These are phyloP conservation scores for Rhodotorula sp. DNA, from an alignment of 1,284 basidiomycete species.

Conservation along the genomic window DNA sequence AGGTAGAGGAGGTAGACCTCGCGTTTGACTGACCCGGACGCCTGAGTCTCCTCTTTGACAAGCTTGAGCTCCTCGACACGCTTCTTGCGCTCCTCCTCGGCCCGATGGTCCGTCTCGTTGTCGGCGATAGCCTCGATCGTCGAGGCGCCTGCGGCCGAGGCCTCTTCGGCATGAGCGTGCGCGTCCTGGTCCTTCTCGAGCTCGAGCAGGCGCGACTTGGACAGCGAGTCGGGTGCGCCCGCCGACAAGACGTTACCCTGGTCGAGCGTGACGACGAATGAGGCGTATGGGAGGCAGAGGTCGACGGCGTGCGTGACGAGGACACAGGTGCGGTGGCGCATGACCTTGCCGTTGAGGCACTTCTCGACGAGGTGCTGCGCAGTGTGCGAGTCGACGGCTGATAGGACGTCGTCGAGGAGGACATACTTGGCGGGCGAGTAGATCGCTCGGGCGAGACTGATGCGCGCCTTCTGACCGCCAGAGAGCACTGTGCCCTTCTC, in stretches of 20 bases:
- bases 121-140: slow-evolving; percentile 37
- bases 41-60: slow-evolving; percentile 41
- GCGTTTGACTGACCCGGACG: slow-evolving; percentile 31
- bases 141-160: neutral
- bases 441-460: slow-evolving; percentile 49
- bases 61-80: slow-evolving; percentile 39
- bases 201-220: slow-evolving; percentile 1
- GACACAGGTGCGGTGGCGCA: slow-evolving; percentile 69
- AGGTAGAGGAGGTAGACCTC: slow-evolving; percentile 39
- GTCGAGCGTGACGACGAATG: slow-evolving; percentile 51
- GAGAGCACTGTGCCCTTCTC: slow-evolving; percentile 67
- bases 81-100: slow-evolving; percentile 26
- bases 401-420: slow-evolving; percentile 54
- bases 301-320: slow-evolving; percentile 84
- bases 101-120: slow-evolving; percentile 20
- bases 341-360: slow-evolving; percentile 61
- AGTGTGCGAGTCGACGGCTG: slow-evolving; percentile 54
- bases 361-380: slow-evolving; percentile 38
- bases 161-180: neutral
- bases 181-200: slow-evolving; percentile 15
- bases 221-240: slow-evolving; percentile 44
- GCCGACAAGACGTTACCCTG: slow-evolving; percentile 48
- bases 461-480: slow-evolving; percentile 48
- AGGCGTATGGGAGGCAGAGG: slow-evolving; percentile 55
- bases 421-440: slow-evolving; percentile 52